phyloP scores from a whole-genome alignment of 2,329 filamentous ascomycete genomes.

The Botrytis paeoniae region DNA sequence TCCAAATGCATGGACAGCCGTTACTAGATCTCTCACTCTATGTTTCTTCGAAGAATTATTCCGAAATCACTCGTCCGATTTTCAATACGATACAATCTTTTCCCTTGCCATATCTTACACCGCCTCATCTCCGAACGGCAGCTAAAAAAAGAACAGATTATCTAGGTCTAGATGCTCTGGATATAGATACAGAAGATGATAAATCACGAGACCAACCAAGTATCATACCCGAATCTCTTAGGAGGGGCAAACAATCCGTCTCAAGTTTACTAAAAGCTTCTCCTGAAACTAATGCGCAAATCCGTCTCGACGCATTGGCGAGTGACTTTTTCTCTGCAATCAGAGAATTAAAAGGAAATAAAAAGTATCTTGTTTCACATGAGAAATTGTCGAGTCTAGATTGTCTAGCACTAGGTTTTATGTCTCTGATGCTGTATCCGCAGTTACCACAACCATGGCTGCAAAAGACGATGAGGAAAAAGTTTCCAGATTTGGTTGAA shows the following conservation, averaged over 20 bases:
- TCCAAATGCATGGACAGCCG: conserved; percentile 70
- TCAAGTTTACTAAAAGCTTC: conserved; percentile 57
- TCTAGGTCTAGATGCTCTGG: conserved; percentile 65
- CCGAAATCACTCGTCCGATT: conserved; percentile 69
- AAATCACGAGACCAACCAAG: conserved; percentile 32
- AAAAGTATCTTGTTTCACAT: conserved; percentile 53
- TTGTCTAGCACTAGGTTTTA: conserved; percentile 76
- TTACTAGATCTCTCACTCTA: conserved; percentile 86
- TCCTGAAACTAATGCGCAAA: conserved; percentile 68
- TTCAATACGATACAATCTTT: conserved; percentile 79
- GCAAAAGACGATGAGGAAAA: conserved; percentile 51
- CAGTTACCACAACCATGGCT: conserved; percentile 62
- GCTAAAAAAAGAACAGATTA: conserved; percentile 69
- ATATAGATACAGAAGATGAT: conserved; percentile 52
- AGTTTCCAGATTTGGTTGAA: conserved; percentile 44
- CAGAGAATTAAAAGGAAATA: conserved; percentile 56
- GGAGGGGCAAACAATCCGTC: conserved; percentile 46
- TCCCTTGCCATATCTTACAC: conserved; percentile 84
- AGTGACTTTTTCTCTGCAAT: conserved; percentile 70
- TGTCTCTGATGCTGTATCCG: conserved; percentile 68
- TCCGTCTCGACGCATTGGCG: conserved; percentile 72
- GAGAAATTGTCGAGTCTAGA: conserved; percentile 63
- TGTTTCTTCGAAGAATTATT: conserved; percentile 86
- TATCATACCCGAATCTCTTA: conserved; percentile 38
- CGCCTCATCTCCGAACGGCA: conserved; percentile 66